Conservation (phyloP, 2,329 filamentous ascomycete genomes). For the Fusarium sp. region DNA sequence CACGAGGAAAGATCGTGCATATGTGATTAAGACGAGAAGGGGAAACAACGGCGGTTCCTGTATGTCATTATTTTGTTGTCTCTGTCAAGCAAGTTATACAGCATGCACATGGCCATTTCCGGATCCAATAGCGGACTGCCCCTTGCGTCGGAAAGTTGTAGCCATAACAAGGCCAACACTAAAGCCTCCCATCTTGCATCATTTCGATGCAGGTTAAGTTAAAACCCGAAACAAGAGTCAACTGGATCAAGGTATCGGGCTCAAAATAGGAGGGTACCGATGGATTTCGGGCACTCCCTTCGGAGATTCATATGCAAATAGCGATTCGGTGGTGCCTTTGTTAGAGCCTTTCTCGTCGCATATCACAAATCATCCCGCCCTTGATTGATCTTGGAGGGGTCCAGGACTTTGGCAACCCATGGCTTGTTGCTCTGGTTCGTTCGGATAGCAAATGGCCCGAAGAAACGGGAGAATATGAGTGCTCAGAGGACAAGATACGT, state of each 20-base stretch:
- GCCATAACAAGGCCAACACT: conserved; percentile 2
- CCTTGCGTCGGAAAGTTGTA: conserved; percentile 36
- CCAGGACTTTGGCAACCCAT: conserved; percentile 5
- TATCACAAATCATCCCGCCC: conserved; percentile 37
- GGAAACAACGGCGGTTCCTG: neutral
- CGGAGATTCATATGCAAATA: neutral
- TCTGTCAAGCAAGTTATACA: neutral
- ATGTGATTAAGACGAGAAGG: conserved; percentile 3
- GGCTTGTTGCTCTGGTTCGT: conserved; percentile 20
- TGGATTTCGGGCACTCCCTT: conserved; percentile 40
- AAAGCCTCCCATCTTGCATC: conserved; percentile 37
- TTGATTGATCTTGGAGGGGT: conserved; percentile 15
- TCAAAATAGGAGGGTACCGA: conserved; percentile 24
- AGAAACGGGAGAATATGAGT: conserved; percentile 12
- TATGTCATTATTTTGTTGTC: neutral
- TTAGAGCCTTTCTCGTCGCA: conserved; percentile 28
- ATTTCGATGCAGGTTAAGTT: conserved; percentile 24
- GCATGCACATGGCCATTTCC: conserved; percentile 11
- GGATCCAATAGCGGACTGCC: conserved; percentile 6
- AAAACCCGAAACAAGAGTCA: conserved; percentile 6
- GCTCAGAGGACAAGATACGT: neutral
- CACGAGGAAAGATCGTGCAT: conserved; percentile 13
- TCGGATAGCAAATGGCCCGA: conserved; percentile 22
- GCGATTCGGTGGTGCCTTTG: neutral
- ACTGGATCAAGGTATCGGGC: neutral